Percentiles rank a stretch among this genome's conserved stretches.
Evolutionary conservation across 306 rosid genomes (phyloP).

Genomic region (Dicorynia guianensis): DNA sequence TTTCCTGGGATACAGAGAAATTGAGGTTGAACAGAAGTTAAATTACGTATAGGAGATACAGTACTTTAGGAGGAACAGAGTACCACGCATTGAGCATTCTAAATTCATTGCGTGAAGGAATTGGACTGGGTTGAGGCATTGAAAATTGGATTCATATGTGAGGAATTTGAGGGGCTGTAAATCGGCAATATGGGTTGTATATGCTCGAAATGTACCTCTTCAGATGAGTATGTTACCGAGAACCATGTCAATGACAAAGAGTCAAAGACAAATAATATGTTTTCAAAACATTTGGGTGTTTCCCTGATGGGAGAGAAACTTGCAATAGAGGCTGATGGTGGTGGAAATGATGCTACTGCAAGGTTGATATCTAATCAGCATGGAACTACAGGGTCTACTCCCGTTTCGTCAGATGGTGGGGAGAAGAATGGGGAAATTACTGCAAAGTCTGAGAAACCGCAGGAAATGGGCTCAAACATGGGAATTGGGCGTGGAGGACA

Average conservation of each 20-base stretch:
- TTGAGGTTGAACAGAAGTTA: neutral
- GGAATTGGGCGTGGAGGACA: conserved; percentile 36
- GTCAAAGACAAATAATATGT: conserved; percentile 44
- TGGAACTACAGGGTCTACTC: conserved; percentile 46
- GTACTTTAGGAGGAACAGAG: neutral
- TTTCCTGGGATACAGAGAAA: conserved; percentile 6
- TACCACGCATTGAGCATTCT: neutral
- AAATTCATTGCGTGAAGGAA: neutral
- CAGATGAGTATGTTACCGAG: conserved; percentile 46
- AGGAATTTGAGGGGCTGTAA: conserved; percentile 17
- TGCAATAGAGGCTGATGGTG: conserved; percentile 42
- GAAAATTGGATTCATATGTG: neutral
- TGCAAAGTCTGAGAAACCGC: conserved; percentile 40
- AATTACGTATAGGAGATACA: neutral
- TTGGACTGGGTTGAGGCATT: neutral
- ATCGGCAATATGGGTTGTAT: conserved; percentile 62
- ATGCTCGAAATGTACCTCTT: conserved; percentile 55
- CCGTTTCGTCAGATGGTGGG: conserved; percentile 51
- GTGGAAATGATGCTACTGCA: conserved; percentile 51
- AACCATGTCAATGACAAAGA: conserved; percentile 47
- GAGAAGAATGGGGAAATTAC: conserved; percentile 40
- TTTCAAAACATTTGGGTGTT: conserved; percentile 42
- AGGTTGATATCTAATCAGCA: conserved; percentile 50
- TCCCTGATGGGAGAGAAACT: conserved; percentile 47
- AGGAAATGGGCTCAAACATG: conserved; percentile 29